Evolutionary conservation across 495 filamentous ascomycete species (phyloP), one percentile per base, ranked within the genome.

Genomic region (Thermothielavioides terrestris): DNA sequence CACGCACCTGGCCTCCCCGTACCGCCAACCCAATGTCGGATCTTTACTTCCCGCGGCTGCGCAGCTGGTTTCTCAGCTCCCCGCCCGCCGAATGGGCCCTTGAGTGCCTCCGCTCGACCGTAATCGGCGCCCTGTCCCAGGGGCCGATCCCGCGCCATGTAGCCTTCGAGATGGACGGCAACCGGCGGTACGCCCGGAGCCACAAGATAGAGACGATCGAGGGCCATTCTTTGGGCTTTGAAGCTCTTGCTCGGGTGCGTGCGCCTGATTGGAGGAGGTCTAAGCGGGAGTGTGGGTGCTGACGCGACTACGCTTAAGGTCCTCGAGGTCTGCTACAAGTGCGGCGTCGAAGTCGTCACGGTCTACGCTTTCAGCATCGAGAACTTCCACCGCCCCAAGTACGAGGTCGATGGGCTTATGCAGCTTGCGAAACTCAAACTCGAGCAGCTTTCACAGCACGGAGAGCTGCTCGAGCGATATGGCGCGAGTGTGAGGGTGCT

Each of bases 341-440:
- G 84, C 49, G 92, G 92, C 15, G 85, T 98, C 25, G 85, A 89
- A 65, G 89, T 94, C 4, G 92, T 98, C 12, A 96, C 92, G 0
- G 86, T 98, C 45, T 98, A 97, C 67, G 92, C 92, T 4, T 98
- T 98, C 74, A 92, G 86, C 58, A 94, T 97, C 63, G 92, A 97
- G 68, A 98, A 98, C 70, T 98, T 96, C 74, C 95, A 97, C 66
- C 81, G 92, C 5, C 90, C 89, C n/a, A 90, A 89, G 64, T 91
- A 95, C 69, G 92, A 98, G 65, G 94, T 98, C 27, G 89, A 95
- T 65, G 89, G 87, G 14, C 71, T 98, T 42, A 98, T 98, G 92
- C 87, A 95, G 55, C 94, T 98, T 76, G 91, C 90, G 28, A 94
- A 94, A 69, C 79, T 91, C 49, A 96, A 95, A 71, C 76, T 98